Base-by-base conservation (phyloP, 768 basidiomycete genomes). In the Termitomyces sp. region DNA sequence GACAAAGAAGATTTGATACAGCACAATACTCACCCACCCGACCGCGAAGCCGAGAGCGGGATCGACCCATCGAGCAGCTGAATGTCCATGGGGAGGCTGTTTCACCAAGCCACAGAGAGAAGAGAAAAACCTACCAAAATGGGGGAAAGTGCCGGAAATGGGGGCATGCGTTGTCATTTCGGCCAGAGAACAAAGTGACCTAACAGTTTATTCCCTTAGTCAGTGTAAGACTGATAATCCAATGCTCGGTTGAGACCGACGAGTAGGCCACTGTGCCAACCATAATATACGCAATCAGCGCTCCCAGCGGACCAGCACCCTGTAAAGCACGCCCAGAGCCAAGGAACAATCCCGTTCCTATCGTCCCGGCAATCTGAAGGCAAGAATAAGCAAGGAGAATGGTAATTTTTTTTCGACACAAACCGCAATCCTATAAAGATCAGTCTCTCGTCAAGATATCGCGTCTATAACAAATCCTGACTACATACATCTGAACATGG, bases 81-180 rank as follows among this genome's bases (percentile, higher is more conserved):
- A 13, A 57, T 30, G 16, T 55, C 44, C 24, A 51, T 34, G 22
- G n/a, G 44, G 44, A 24, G 11, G 15, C 34, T 41, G 33, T 36
- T 39, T 50, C n/a, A 30, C 31, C 13, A 18, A 27, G 20, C 22
- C 42, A 18, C 24, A 48, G 13, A 54, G 9, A 24, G 33, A n/a
- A 37, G 20, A 20, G 24, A 33, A 24, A 13, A 34, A 34, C 4
- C 5, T 50, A 81, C 83, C 85, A 68, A 80, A 90, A 70, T 89
- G 87, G 20, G 88, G 87, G 68, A 89, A 91, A 0, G 87, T 86
- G 18, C 90, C 90, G 4, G 89, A 87, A 50, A 91, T 84, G 2
- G 89, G 89, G 1, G 88, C 89, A 72, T 83, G 82, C 4, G 86
- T 83, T n/a, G 88, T 87, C 88, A 91, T 87, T 72, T 92, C 90